These are phyloP conservation scores for Canavalia ensiformis DNA, from an alignment of 306 rosid species.

Conservation along the genomic window DNA sequence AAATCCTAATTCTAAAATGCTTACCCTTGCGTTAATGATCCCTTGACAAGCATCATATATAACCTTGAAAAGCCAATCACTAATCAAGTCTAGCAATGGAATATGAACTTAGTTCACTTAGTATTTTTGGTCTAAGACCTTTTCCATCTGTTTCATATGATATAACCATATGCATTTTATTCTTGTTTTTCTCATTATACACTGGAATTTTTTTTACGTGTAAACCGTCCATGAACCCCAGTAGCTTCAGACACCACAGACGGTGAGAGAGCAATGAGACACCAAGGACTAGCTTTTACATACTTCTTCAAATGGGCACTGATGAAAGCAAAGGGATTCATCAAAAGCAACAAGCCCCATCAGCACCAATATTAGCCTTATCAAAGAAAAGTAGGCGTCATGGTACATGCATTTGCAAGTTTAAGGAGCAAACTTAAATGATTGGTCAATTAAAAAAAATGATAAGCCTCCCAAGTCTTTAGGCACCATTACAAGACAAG, in stretches of 20 bases:
- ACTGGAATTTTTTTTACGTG: not conserved
- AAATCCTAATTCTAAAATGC: not conserved
- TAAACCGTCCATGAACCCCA: not conserved
- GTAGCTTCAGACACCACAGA: not conserved
- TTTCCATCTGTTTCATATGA: not conserved
- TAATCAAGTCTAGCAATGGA: not conserved
- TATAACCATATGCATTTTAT: not conserved
- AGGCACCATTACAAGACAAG: not conserved
- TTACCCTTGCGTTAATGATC: not conserved
- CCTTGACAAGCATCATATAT: not conserved
- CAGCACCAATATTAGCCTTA: not conserved
- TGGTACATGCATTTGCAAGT: not conserved
- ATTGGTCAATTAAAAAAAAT: not conserved
- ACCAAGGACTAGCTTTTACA: not conserved
- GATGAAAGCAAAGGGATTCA: not conserved
- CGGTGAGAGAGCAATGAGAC: slow-evolving; percentile 6
- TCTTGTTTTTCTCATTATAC: not conserved
- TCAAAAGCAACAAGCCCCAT: not conserved
- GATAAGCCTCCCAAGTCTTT: not conserved
- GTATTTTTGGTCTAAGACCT: not conserved
- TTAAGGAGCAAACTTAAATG: not conserved
- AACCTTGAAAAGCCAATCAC: not conserved
- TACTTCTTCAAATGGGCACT: not conserved
- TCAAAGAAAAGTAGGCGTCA: not conserved
- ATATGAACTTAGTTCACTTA: not conserved